phyloP scores from a whole-genome alignment of 2,329 filamentous ascomycete species.

The Cercospora sp. region DNA sequence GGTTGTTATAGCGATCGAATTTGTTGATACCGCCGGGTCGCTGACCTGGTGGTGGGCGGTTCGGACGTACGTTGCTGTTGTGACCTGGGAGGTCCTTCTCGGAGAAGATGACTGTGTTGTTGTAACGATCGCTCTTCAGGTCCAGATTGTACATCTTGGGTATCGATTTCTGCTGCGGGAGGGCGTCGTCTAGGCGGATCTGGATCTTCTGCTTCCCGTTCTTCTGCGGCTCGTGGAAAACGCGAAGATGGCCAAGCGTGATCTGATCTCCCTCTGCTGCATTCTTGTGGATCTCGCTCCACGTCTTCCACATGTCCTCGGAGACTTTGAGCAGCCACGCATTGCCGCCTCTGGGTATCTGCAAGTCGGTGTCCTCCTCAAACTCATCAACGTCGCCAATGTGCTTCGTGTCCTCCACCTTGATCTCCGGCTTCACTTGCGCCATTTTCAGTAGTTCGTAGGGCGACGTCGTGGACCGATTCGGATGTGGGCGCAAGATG shows the following conservation, averaged over 20 bases:
- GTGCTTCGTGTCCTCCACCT: conserved; percentile 26
- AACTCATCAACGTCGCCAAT: conserved; percentile 37
- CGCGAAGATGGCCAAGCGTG: conserved; percentile 68
- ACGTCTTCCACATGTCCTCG: conserved; percentile 76
- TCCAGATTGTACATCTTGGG: conserved; percentile 87
- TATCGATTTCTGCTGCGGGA: conserved; percentile 69
- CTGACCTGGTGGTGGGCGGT: conserved; percentile 13
- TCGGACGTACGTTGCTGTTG: conserved; percentile 17
- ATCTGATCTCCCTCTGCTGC: conserved; percentile 56
- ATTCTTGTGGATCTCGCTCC: conserved; percentile 74
- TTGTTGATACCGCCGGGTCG: conserved; percentile 30
- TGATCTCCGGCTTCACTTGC: conserved; percentile 30
- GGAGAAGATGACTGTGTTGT: conserved; percentile 88
- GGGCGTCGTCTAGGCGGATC: conserved; percentile 64
- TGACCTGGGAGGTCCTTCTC: conserved; percentile 83
- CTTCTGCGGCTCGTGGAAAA: conserved; percentile 35
- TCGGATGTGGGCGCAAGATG: not conserved
- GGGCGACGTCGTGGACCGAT: not conserved
- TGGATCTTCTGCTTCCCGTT: conserved; percentile 55
- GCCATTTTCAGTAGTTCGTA: conserved; percentile 6
- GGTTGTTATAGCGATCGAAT: conserved; percentile 25
- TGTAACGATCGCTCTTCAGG: conserved; percentile 64
- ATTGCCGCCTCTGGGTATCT: conserved; percentile 29
- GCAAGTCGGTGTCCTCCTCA: conserved; percentile 38
- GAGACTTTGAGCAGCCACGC: conserved; percentile 75